phyloP scores from a whole-genome alignment of 1,139 yeast genomes.

The Yamadazyma friedrichii region DNA sequence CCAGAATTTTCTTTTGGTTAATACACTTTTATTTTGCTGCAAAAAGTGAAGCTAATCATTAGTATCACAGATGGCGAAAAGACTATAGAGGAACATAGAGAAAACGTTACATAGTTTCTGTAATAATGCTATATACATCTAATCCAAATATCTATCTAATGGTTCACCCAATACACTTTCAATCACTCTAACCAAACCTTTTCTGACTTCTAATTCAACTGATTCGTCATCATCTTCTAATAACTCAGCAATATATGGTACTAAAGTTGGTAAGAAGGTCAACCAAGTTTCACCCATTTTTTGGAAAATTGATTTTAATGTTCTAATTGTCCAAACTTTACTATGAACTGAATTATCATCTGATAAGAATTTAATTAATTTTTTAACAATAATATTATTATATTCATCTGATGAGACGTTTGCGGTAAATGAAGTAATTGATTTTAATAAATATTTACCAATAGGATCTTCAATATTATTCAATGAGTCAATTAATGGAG shows the following conservation, averaged over 20 bases:
- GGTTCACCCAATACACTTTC: constrained; percentile 95
- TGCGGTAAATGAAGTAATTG: constrained; percentile 72
- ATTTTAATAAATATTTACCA: constrained; percentile 77
- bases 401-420: constrained; percentile 82
- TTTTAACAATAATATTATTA: constrained; percentile 49
- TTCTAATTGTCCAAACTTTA: constrained; percentile 81
- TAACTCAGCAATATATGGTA: constrained; percentile 92
- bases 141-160: constrained; percentile 81
- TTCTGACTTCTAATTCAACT: constrained; percentile 88
- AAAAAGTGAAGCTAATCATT: too few species aligned
- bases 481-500: constrained; percentile 65
- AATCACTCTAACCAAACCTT: constrained; percentile 87
- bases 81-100: neutral
- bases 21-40: constrained; percentile 6
- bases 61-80: too few species aligned
- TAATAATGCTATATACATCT: constrained; percentile 10
- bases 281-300: constrained; percentile 97
- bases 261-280: constrained; percentile 84
- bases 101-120: neutral
- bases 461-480: constrained; percentile 63
- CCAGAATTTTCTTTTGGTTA: constrained; percentile 15
- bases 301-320: constrained; percentile 78
- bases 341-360: constrained; percentile 34
- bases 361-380: constrained; percentile 37
- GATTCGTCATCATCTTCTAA: constrained; percentile 94